Conservation (phyloP, 441 rosid species). For the Biscutella laevigata region DNA sequence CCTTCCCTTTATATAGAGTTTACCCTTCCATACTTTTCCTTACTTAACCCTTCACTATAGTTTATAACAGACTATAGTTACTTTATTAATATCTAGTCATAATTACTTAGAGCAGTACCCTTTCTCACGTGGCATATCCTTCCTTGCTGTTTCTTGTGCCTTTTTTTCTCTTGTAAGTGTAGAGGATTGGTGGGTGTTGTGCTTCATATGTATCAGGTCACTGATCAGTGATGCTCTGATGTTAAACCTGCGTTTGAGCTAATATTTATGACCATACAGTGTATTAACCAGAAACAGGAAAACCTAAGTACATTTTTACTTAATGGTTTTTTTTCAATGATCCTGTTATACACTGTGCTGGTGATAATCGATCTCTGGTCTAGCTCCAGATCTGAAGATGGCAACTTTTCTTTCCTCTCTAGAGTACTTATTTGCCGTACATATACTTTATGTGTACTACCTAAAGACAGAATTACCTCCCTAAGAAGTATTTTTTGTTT, state of each 20-base stretch:
- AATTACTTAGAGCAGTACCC: too few species aligned
- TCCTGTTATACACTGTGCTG: background rate
- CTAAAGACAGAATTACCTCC: background rate
- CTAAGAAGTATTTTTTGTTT: background rate
- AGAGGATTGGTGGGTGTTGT: too few species aligned
- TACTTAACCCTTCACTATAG: too few species aligned
- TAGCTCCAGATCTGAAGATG: background rate
- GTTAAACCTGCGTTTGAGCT: slow-evolving; percentile 3
- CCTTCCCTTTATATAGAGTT: too few species aligned
- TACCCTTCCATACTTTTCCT: too few species aligned
- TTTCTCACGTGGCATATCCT: too few species aligned
- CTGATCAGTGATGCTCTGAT: slow-evolving; percentile 8
- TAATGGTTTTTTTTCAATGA: background rate
- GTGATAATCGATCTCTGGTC: background rate
- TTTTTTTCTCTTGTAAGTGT: too few species aligned
- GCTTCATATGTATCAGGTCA: too few species aligned
- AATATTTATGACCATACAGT: slow-evolving; percentile 1
- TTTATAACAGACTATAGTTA: too few species aligned
- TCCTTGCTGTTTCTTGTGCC: too few species aligned
- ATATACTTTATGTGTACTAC: slow-evolving; percentile 5
- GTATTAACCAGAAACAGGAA: slow-evolving; percentile 13
- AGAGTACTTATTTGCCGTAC: background rate
- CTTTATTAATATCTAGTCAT: too few species aligned
- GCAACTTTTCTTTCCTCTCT: background rate
- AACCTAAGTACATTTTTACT: background rate